Conservation (phyloP, 768 basidiomycete genomes). For the Trametes cubensis region DNA sequence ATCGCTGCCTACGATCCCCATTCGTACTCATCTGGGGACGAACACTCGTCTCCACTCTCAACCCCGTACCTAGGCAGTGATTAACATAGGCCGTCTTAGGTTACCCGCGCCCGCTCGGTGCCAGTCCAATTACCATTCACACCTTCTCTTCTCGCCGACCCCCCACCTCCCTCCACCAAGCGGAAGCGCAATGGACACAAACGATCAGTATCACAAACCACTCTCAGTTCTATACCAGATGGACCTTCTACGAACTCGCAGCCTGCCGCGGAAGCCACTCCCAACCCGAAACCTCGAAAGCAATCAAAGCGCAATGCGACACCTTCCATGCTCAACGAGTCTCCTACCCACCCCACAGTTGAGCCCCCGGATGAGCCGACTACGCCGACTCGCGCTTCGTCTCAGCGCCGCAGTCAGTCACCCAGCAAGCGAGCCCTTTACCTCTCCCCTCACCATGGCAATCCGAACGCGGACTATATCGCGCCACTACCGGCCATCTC, state of each 20-base stretch:
- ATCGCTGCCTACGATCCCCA: too few relatives aligned
- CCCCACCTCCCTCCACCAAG: slow-evolving; percentile 31
- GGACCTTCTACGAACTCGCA: slow-evolving; percentile 26
- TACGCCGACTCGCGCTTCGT: slow-evolving; percentile 32
- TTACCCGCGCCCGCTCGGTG: slow-evolving; percentile 22
- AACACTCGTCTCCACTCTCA: too few relatives aligned
- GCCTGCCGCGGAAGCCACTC: slow-evolving; percentile 46
- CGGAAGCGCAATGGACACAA: slow-evolving; percentile 42
- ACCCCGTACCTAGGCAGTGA: not conserved
- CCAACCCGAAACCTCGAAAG: slow-evolving; percentile 67
- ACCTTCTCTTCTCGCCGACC: slow-evolving; percentile 19
- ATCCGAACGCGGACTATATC: slow-evolving; percentile 53
- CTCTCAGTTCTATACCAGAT: slow-evolving; percentile 17
- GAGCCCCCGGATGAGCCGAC: slow-evolving; percentile 26
- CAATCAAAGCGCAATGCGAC: slow-evolving; percentile 31
- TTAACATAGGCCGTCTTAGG: slow-evolving; percentile 12
- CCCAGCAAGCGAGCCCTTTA: slow-evolving; percentile 33
- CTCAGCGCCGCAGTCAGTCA: slow-evolving; percentile 28
- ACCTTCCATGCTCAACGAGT: slow-evolving; percentile 26
- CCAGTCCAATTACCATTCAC: slow-evolving; percentile 21
- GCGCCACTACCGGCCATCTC: slow-evolving; percentile 37
- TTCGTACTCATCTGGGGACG: too few relatives aligned
- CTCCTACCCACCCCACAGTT: slow-evolving; percentile 31
- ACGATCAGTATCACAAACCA: slow-evolving; percentile 22
- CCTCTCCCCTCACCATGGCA: slow-evolving; percentile 49